Evolutionary conservation across 169 alveolate species (phyloP), one percentile per base, ranked within the genome.

Genomic region (Plasmodium gonderi): DNA sequence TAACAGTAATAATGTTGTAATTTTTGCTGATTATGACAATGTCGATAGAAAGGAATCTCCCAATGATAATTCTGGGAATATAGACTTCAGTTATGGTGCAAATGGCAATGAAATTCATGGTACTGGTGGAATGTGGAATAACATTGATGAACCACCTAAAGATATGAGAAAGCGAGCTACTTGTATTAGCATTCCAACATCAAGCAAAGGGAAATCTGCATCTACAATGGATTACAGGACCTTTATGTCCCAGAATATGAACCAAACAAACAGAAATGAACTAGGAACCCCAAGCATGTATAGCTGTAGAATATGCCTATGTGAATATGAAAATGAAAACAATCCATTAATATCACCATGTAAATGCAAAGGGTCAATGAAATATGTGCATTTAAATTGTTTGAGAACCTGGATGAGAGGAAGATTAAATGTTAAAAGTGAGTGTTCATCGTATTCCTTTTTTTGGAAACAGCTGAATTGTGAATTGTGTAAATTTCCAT

Each of bases 331-430:
- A 8, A 96, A 95, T 29, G 93, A 90, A 4, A 96, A 96, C 20
- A 97, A 97, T 12, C 99, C 99, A 14, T 98, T 98, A 89, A 96
- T 99, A 64, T 95, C 98, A 9, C 99, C 99, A 1, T 99, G 99
- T 81, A 97, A 96, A 65, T 99, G 99, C 91, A 96, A 96, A 81
- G 99, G 99, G 1, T 97, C 99, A 11, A 97, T 98, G 98, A 96
- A 97, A 79, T 98, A 95, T 91, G 98, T 98, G 4, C 99, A 98
- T 92, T 95, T 98, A 79, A 94, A 95, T 23, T 98, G 99, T 85
- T 95, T 98, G 68, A 90, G 99, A 51, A 96, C 98, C 60, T 98
- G 99, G 99, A 94, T 98, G 79, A 97, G 96, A 69, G 97, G 97
- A 44, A 90, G 97, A 76, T 87, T 97, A 65, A 96, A 94, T 49